Conservation (phyloP, 1,284 basidiomycete genomes). For the Blastosporella zonata region DNA sequence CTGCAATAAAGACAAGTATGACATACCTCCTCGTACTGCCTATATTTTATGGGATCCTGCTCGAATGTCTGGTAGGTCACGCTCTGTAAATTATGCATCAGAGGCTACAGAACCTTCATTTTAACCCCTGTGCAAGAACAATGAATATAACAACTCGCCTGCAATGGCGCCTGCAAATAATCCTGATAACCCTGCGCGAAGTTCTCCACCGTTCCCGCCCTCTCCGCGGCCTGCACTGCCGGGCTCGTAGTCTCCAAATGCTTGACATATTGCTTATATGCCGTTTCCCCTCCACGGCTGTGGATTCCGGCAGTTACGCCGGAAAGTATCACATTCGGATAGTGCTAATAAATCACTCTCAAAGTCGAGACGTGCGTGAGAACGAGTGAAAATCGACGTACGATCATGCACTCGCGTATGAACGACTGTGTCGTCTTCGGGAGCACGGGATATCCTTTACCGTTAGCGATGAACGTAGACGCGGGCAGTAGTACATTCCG, state of each 20-base stretch:
- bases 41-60: slow-evolving; percentile 95
- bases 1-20: slow-evolving; percentile 9
- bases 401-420: slow-evolving; percentile 85
- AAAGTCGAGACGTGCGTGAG: slow-evolving; percentile 9
- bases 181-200: slow-evolving; percentile 94
- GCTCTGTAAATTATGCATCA: slow-evolving; percentile 96
- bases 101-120: slow-evolving; percentile 52
- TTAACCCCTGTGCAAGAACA: no score
- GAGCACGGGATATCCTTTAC: slow-evolving; percentile 95
- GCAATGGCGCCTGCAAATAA: slow-evolving; percentile 92
- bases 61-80: slow-evolving; percentile 98
- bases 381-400: slow-evolving; percentile 34
- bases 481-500: slow-evolving; percentile 87
- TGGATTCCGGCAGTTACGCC: slow-evolving; percentile 66
- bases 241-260: slow-evolving; percentile 79
- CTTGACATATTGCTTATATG: slow-evolving; percentile 89
- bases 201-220: slow-evolving; percentile 74
- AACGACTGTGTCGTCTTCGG: slow-evolving; percentile 90
- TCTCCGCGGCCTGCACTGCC: slow-evolving; percentile 54
- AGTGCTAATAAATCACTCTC: slow-evolving; percentile 52
- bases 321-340: slow-evolving; percentile 79
- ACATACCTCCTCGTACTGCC: slow-evolving; percentile 87
- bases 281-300: slow-evolving; percentile 75
- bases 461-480: slow-evolving; percentile 90
- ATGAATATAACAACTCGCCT: slow-evolving; percentile 43